Conservation (phyloP, 305 asterid genomes). For the Solanum hybrid region DNA sequence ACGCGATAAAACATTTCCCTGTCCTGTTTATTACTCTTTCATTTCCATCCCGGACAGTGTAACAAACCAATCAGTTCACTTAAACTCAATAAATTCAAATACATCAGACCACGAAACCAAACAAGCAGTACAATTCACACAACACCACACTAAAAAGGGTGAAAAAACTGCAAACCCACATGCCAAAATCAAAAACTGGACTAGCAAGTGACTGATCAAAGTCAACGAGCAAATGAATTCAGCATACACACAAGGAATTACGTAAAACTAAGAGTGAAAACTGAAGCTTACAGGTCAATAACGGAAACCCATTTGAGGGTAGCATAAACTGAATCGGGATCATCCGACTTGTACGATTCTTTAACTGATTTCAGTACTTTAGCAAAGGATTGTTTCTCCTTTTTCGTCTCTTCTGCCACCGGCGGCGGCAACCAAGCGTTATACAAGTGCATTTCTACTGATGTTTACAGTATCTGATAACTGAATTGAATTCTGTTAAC, state of each 20-base stretch:
- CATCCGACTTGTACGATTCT: slow-evolving; percentile 53
- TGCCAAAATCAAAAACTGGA: neutral
- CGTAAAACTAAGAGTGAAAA: neutral
- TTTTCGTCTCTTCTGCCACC: slow-evolving; percentile 75
- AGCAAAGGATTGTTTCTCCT: slow-evolving; percentile 76
- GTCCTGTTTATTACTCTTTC: neutral
- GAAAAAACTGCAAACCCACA: neutral
- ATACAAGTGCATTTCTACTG: slow-evolving; percentile 63
- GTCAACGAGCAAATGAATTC: neutral
- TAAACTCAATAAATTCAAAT: neutral
- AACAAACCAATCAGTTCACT: neutral
- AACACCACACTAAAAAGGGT: neutral
- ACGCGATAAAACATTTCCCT: neutral
- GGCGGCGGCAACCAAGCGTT: slow-evolving; percentile 99
- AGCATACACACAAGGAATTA: neutral
- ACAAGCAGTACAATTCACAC: neutral
- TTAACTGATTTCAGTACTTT: slow-evolving; percentile 59
- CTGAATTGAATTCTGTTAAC: neutral
- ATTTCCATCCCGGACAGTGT: neutral
- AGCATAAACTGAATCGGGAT: slow-evolving; percentile 87
- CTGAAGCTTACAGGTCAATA: slow-evolving; percentile 65
- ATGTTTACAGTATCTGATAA: neutral
- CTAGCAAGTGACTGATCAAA: neutral
- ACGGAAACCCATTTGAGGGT: slow-evolving; percentile 87
- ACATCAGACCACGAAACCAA: neutral